Conservation (phyloP, 2,329 filamentous ascomycete species). For the Hypoxylon sp. region DNA sequence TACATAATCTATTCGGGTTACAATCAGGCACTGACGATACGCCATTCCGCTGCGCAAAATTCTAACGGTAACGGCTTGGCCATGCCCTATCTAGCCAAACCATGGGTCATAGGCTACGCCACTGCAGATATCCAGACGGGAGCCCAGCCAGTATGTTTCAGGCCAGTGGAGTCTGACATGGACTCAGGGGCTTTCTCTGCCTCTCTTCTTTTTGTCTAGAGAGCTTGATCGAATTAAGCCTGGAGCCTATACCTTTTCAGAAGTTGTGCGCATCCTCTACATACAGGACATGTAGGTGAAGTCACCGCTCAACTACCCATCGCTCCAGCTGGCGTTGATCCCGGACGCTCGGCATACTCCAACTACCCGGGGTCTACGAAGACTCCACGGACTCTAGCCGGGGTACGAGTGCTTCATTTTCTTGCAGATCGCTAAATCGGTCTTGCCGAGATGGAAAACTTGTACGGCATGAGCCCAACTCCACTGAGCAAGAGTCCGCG, state of each 20-base stretch:
- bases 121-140: conserved; percentile 41
- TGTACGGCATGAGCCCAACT: too few species aligned
- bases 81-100: conserved; percentile 28
- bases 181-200: too few species aligned
- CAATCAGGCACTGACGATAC: conserved; percentile 30
- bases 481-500: conserved; percentile 2
- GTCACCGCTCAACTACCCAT: conserved; percentile 34
- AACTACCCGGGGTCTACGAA: conserved; percentile 1
- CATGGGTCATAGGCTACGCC: conserved; percentile 29
- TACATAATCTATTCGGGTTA: conserved; percentile 34
- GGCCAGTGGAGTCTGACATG: conserved; percentile 29
- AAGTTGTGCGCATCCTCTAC: conserved; percentile 21
- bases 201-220: conserved; percentile 27
- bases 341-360: conserved; percentile 1
- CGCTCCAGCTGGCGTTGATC: conserved; percentile 16
- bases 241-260: conserved; percentile 25
- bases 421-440: conserved; percentile 7
- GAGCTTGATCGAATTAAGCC: conserved; percentile 21
- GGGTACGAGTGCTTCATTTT: conserved; percentile 1
- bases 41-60: conserved; percentile 13
- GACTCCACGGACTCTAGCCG: background rate
- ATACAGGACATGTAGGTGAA: conserved; percentile 14
- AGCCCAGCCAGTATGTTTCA: conserved; percentile 40
- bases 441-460: conserved; percentile 16
- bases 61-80: conserved; percentile 22